phyloP scores from a whole-genome alignment of 2,329 filamentous ascomycete genomes.

The Cercospora sp. region DNA sequence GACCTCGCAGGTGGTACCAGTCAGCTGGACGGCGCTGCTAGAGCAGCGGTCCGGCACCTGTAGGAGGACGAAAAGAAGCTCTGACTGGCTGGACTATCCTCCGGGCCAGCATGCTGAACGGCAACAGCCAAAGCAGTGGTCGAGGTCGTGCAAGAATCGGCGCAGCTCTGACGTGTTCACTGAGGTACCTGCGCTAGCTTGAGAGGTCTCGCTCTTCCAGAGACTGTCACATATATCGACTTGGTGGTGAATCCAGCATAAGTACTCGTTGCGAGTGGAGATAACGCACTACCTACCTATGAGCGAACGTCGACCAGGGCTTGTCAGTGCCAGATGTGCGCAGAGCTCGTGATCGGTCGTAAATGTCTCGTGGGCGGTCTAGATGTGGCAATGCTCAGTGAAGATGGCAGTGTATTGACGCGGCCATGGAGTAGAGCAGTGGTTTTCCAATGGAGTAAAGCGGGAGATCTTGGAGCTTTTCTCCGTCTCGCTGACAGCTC shows the following conservation, averaged over 20 bases:
- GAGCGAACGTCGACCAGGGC: neutral
- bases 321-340: neutral
- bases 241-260: neutral
- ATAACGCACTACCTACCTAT: neutral
- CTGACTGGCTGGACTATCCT: slow-evolving; percentile 19
- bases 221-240: neutral
- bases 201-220: neutral
- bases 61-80: slow-evolving; percentile 10
- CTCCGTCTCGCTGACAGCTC: neutral
- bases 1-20: slow-evolving; percentile 18
- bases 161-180: slow-evolving; percentile 25
- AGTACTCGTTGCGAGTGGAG: neutral
- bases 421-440: neutral
- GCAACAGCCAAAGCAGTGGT: slow-evolving; percentile 5
- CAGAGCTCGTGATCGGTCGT: neutral
- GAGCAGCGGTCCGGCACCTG: slow-evolving; percentile 14
- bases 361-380: neutral
- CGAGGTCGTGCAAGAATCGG: slow-evolving; percentile 5
- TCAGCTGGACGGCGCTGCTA: slow-evolving; percentile 3
- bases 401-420: neutral
- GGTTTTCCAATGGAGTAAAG: neutral
- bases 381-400: neutral
- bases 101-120: slow-evolving; percentile 10
- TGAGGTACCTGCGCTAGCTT: slow-evolving; percentile 27
- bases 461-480: neutral